Conservation (phyloP, 139 green algal species). For the Monoraphidium neglectum region DNA sequence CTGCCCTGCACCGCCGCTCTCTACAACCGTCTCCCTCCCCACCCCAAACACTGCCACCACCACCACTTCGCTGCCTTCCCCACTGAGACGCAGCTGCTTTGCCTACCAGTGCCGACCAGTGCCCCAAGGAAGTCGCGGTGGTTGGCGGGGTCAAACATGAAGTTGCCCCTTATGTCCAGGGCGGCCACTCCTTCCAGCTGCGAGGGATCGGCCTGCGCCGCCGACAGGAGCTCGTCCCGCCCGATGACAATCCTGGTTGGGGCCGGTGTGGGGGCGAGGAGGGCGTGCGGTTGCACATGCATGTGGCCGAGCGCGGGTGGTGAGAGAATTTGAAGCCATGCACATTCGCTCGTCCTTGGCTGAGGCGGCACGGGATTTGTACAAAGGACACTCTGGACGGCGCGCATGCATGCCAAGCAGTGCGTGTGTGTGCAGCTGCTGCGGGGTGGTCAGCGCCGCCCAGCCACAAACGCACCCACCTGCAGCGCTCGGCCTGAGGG, state of each 20-base stretch:
- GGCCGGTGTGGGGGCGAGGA: neutral
- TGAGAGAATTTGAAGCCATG: too few relatives aligned
- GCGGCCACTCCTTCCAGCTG: constrained; percentile 54
- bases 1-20: too few relatives aligned
- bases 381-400: too few relatives aligned
- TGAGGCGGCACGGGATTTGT: too few relatives aligned
- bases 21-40: too few relatives aligned
- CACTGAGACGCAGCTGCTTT: too few relatives aligned
- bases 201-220: constrained; percentile 18
- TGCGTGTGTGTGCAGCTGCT: neutral
- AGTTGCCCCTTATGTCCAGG: constrained; percentile 53
- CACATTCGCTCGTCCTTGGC: too few relatives aligned
- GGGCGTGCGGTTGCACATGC: neutral
- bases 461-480: neutral
- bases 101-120: constrained; percentile 65
- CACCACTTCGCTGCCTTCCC: too few relatives aligned
- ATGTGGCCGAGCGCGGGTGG: too few relatives aligned
- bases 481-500: constrained; percentile 60
- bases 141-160: constrained; percentile 74
- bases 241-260: constrained; percentile 51
- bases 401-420: too few relatives aligned
- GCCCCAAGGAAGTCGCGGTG: constrained; percentile 86
- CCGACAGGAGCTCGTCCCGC: constrained; percentile 52
- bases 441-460: neutral
- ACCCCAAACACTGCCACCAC: too few relatives aligned